phyloP scores from a whole-genome alignment of 306 rosid species.

The Lotus japonicus region DNA sequence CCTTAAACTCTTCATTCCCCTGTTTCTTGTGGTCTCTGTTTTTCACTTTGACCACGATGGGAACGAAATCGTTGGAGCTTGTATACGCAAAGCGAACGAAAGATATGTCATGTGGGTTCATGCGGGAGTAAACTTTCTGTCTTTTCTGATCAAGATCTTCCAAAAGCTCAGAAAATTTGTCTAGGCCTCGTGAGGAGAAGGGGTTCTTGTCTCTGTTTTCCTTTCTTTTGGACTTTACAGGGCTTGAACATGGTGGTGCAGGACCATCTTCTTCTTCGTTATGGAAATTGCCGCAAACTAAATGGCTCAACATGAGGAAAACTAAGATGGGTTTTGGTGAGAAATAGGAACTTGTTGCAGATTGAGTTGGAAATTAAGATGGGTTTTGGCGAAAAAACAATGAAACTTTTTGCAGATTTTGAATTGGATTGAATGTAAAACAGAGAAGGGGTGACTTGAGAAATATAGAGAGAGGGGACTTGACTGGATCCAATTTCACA shows the following conservation, averaged over 20 bases:
- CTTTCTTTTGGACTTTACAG: slow-evolving; percentile 38
- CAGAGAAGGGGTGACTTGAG: background rate
- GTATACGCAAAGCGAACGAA: slow-evolving; percentile 61
- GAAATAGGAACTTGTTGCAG: too few relatives aligned
- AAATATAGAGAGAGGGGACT: background rate
- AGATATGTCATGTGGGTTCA: slow-evolving; percentile 45
- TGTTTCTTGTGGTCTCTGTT: slow-evolving; percentile 30
- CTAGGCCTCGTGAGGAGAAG: slow-evolving; percentile 62
- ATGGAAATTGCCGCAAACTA: slow-evolving; percentile 45
- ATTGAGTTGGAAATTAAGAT: too few relatives aligned
- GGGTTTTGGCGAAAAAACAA: background rate
- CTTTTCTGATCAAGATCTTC: slow-evolving; percentile 77
- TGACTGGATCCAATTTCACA: slow-evolving; percentile 39
- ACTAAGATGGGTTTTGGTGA: background rate
- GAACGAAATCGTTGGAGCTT: slow-evolving; percentile 54
- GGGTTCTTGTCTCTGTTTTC: slow-evolving; percentile 51
- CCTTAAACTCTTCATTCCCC: slow-evolving; percentile 25
- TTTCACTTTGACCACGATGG: slow-evolving; percentile 67
- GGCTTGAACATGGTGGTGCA: slow-evolving; percentile 29
- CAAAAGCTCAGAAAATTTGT: slow-evolving; percentile 72
- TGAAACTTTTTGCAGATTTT: too few relatives aligned
- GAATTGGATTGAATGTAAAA: slow-evolving; percentile 11
- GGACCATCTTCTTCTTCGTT: slow-evolving; percentile 29
- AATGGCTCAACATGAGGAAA: slow-evolving; percentile 37
- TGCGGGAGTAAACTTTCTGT: slow-evolving; percentile 56